Base-by-base conservation (phyloP, 106 monocot genomes). In the Agapanthus africanus region DNA sequence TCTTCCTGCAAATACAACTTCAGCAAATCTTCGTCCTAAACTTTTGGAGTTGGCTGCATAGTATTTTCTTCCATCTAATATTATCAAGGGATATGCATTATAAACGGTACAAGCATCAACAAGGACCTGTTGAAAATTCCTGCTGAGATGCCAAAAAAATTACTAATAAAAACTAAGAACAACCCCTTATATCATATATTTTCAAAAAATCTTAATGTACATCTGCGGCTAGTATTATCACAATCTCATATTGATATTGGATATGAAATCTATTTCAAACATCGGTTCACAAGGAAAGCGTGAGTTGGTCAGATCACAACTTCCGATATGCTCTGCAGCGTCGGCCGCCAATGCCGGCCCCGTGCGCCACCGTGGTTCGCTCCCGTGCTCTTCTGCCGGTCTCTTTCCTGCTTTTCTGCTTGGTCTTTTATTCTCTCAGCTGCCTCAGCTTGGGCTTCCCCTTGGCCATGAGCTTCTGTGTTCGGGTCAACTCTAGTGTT, bases 241-340 rank as follows among this genome's bases (percentile, higher is more conserved):
- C 23, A 25, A 52, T 6, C 52, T 25, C 52, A 23, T 52, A 52
- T 52, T 6, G 52, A 52, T 52, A 11, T 13, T 52, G 52, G n/a
- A 9, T 52, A 25, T 52, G 52, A 52, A 52, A 57, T 31, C 30
- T 2, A 30, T 1, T 57, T 57, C 59, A 33, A 32, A 59, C 59
- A 7, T n/a, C n/a, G 0, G 27, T 6, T 7, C 27, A 56, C 8
- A 16, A 36, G 7, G 18, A 3, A 32, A 6, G 15, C 19, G 10
- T 28, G 1, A 3, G 7, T 4, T 36, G 18, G 8, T 61, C 36
- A 61, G 61, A n/a, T 36, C 35, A 61, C 79, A 11, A 39, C 65
- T 67, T 95, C 95, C 16, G 73, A 77, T 35, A 95, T 95, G 79
- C 91, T 95, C 67, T 88, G 85, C 77, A 95, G 63, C 10, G 85